Base-by-base conservation (phyloP, 75 land plant genomes). In the Selaginella tamariscina region DNA sequence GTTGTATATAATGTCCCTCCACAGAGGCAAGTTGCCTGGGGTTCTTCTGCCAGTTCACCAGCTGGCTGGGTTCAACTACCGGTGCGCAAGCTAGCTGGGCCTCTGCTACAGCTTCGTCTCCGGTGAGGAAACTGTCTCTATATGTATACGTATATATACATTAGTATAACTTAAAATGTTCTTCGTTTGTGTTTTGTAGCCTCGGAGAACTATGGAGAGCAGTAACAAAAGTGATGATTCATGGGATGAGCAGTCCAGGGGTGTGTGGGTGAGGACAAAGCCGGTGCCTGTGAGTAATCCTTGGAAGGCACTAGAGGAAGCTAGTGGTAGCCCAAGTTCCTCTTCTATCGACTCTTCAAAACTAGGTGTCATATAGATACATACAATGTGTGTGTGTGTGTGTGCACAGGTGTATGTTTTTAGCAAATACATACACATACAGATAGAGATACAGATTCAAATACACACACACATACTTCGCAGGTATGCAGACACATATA, bases 301-400 rank as follows among this genome's bases (percentile, higher is more conserved):
- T 2, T 93, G 89, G 87, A 78, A 64, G 65, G 79, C 82, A 56
- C 76, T 93, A 2, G 78, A 54, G n/a, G 24, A 77, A 1, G 64
- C 62, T 32, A 39, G 15, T 5, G 49, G 49, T 5, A 39, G 49
- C 49, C 15, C 49, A 15, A 39, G 49, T 15, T n/a, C n/a, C n/a
- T n/a, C n/a, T n/a, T n/a, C n/a, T n/a, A n/a, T n/a, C n/a, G n/a
- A n/a, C n/a, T n/a, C n/a, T n/a, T n/a, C n/a, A n/a, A n/a, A n/a
- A n/a, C n/a, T n/a, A n/a, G n/a, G n/a, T n/a, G n/a, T n/a, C n/a
- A n/a, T n/a, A n/a, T n/a, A n/a, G n/a, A n/a, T n/a, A n/a, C n/a
- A n/a, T n/a, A n/a, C n/a, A n/a, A n/a, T n/a, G n/a, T n/a, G n/a
- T n/a, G n/a, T n/a, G n/a, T n/a, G n/a, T n/a, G n/a, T n/a, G n/a